Evolutionary conservation across 352 stramenopile species (phyloP).

Genomic region (Albugo candida): DNA sequence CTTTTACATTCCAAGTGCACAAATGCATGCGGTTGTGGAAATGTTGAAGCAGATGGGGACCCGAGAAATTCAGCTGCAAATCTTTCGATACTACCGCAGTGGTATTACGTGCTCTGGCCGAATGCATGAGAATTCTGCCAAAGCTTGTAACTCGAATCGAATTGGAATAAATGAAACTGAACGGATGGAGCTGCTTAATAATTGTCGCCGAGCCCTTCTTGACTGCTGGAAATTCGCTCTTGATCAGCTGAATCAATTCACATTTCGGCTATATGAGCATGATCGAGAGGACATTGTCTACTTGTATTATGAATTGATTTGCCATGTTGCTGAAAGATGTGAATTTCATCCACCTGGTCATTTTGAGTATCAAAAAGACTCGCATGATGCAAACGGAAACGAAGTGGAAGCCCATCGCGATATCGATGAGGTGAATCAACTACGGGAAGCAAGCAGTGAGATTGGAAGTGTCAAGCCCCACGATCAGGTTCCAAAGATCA

Average conservation of each 20-base stretch:
- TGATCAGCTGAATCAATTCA: constrained; percentile 25
- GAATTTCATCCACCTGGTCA: constrained; percentile 42
- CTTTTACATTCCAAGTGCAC: too few relatives aligned
- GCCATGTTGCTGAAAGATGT: constrained; percentile 9
- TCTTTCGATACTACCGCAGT: constrained; percentile 29
- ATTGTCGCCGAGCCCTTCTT: constrained; percentile 34
- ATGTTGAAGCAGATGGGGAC: constrained; percentile 37
- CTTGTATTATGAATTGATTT: neutral
- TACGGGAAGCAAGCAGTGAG: neutral
- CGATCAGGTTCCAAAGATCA: too few relatives aligned
- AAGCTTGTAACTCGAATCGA: constrained; percentile 1
- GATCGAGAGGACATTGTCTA: constrained; percentile 7
- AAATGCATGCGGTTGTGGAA: constrained; percentile 10
- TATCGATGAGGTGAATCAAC: neutral
- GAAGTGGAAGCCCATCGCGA: neutral
- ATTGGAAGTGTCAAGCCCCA: neutral
- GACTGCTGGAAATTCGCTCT: constrained; percentile 48
- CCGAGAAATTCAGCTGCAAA: constrained; percentile 30
- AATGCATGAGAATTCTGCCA: constrained; percentile 2
- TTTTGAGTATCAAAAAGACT: constrained; percentile 20
- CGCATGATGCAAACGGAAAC: constrained; percentile 22
- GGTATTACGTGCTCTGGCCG: neutral
- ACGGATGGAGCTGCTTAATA: constrained; percentile 24
- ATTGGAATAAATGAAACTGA: constrained; percentile 8
- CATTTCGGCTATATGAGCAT: neutral